Percentiles rank a stretch among this genome's conserved stretches.
phyloP scores from a whole-genome alignment of 768 basidiomycete species.

The Imleria badia region DNA sequence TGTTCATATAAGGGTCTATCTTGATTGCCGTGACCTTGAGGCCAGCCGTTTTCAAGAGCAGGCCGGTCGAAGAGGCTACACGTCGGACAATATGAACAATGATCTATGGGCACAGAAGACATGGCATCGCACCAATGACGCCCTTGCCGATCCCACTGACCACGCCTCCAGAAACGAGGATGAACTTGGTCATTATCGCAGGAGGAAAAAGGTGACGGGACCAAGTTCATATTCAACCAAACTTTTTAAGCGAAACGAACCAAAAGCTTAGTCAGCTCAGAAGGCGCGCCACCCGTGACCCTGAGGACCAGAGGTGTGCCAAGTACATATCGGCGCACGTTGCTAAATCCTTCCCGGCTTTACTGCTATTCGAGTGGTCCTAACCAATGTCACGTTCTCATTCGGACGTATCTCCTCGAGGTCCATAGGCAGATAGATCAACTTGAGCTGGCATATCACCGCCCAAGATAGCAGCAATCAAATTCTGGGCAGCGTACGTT shows the following conservation, averaged over 20 bases:
- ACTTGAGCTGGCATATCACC: constrained; percentile 61
- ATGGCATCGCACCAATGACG: constrained; percentile 77
- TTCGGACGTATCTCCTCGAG: background rate
- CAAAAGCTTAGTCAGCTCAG: constrained; percentile 12
- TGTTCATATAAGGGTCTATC: constrained; percentile 99
- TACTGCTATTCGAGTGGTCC: background rate
- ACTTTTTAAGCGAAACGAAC: background rate
- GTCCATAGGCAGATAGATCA: constrained; percentile 22
- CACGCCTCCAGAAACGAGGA: constrained; percentile 94
- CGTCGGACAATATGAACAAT: constrained; percentile 23
- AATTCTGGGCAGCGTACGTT: constrained; percentile 65
- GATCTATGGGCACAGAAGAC: constrained; percentile 12
- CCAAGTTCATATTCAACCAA: background rate
- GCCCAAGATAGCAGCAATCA: constrained; percentile 43
- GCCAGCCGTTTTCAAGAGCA: constrained; percentile 92
- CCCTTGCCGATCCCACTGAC: constrained; percentile 99
- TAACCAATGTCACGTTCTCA: background rate
- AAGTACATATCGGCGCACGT: background rate
- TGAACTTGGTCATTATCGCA: constrained; percentile 85
- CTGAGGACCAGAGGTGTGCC: too few relatives aligned
- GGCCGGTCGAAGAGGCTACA: constrained; percentile 92
- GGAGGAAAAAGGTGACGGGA: constrained; percentile 1
- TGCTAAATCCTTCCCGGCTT: background rate
- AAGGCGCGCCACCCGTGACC: too few relatives aligned
- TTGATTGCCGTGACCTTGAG: constrained; percentile 99